Evolutionary conservation across 1,284 basidiomycete genomes (phyloP).

Genomic region (Baeospora myosura): DNA sequence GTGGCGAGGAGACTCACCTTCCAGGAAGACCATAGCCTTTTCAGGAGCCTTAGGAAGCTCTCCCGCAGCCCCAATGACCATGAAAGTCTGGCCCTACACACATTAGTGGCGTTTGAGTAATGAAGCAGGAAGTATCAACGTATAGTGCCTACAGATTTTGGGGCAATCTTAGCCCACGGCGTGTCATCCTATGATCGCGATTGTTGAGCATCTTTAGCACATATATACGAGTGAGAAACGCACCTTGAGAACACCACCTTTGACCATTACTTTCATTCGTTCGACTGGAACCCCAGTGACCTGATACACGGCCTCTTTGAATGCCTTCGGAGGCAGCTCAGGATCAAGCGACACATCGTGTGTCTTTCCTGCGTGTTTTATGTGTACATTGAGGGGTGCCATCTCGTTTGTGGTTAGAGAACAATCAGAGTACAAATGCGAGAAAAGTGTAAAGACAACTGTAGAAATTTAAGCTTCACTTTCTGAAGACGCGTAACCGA

Average conservation of each 20-base stretch:
- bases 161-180: slow-evolving; percentile 74
- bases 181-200: slow-evolving; percentile 66
- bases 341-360: slow-evolving; percentile 63
- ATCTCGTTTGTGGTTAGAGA: slow-evolving; percentile 28
- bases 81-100: slow-evolving; percentile 66
- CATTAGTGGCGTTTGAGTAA: not conserved
- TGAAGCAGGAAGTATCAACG: not conserved
- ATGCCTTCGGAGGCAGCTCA: slow-evolving; percentile 59
- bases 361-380: slow-evolving; percentile 88
- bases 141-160: slow-evolving; percentile 57
- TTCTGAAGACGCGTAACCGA: too few species aligned
- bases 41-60: slow-evolving; percentile 84
- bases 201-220: not conserved
- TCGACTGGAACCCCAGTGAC: slow-evolving; percentile 83
- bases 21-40: slow-evolving; percentile 75
- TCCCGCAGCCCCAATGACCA: slow-evolving; percentile 89
- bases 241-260: slow-evolving; percentile 88
- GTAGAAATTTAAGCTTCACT: too few species aligned
- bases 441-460: too few species aligned
- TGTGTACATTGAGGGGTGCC: slow-evolving; percentile 64
- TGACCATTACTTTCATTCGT: slow-evolving; percentile 96
- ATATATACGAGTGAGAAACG: slow-evolving; percentile 8
- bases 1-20: slow-evolving; percentile 37
- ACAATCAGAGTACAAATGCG: not conserved
- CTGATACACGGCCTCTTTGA: slow-evolving; percentile 80